Evolutionary conservation across 2,329 filamentous ascomycete species (phyloP).

Genomic region (Sporothrix humicola): DNA sequence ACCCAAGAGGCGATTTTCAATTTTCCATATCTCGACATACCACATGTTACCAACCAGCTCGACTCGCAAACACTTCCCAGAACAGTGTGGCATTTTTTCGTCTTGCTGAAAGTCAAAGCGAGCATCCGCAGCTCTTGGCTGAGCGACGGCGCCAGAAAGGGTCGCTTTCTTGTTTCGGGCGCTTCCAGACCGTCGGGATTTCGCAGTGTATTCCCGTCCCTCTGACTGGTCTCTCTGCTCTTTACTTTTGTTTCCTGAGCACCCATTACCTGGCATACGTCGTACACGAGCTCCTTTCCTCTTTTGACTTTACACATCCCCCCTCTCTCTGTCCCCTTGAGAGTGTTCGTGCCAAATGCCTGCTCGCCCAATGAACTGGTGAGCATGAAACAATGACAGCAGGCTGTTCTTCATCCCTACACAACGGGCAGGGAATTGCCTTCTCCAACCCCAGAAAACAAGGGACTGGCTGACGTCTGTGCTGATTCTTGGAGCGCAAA

Average conservation of each 20-base stretch:
- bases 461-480: background rate
- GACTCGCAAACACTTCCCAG: background rate
- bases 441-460: background rate
- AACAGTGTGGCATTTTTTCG: background rate
- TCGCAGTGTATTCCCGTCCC: background rate
- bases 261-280: background rate
- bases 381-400: background rate
- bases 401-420: background rate
- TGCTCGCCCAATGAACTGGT: too few relatives aligned
- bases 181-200: slow-evolving; percentile 33
- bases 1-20: background rate
- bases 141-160: background rate
- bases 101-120: background rate
- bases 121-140: slow-evolving; percentile 3
- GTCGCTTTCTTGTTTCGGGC: slow-evolving; percentile 19
- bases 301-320: background rate
- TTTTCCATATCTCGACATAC: background rate
- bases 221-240: background rate
- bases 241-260: background rate
- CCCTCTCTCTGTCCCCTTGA: background rate
- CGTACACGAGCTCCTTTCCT: slow-evolving; percentile 19
- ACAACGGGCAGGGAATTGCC: background rate
- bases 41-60: background rate
- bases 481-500: background rate
- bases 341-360: background rate